Percentiles rank a stretch among this genome's conserved stretches.
Conservation (phyloP, 2,329 filamentous ascomycete genomes). For the Epichloe hybrida region DNA sequence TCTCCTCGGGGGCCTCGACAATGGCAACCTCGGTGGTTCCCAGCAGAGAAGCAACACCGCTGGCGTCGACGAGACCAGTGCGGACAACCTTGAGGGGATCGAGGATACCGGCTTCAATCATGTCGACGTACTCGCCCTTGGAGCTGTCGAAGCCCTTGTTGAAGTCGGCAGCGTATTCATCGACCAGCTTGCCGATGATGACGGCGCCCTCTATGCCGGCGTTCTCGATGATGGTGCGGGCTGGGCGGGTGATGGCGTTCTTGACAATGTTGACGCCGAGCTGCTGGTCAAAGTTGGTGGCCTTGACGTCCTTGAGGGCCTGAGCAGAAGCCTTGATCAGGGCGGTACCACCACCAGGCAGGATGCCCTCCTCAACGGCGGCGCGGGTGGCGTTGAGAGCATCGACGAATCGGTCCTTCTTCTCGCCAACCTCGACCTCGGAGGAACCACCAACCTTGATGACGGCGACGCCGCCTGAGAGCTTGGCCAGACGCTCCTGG, state of each 20-base stretch:
- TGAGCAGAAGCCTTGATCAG: slow-evolving; percentile 94
- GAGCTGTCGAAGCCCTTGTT: slow-evolving; percentile 96
- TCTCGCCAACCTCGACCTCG: slow-evolving; percentile 97
- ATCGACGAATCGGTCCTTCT: slow-evolving; percentile 99
- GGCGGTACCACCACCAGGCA: slow-evolving; percentile 94
- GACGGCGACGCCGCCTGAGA: slow-evolving; percentile 96
- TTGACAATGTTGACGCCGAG: slow-evolving; percentile 96
- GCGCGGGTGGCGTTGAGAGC: slow-evolving; percentile 95
- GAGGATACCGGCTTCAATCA: slow-evolving; percentile 93
- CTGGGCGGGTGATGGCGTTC: slow-evolving; percentile 92
- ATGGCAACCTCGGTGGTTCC: slow-evolving; percentile 98
- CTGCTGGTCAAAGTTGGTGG: slow-evolving; percentile 96
- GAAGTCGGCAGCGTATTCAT: slow-evolving; percentile 85
- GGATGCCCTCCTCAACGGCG: slow-evolving; percentile 97
- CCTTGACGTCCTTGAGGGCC: slow-evolving; percentile 69
- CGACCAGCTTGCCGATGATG: slow-evolving; percentile 92
- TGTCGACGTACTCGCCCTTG: slow-evolving; percentile 97
- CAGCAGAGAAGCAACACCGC: slow-evolving; percentile 89
- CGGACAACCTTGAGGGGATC: slow-evolving; percentile 99
- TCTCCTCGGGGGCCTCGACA: slow-evolving; percentile 90
- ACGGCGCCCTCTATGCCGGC: slow-evolving; percentile 92
- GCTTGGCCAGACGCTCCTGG: slow-evolving; percentile 97
- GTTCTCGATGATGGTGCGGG: slow-evolving; percentile 94
- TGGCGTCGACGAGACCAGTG: slow-evolving; percentile 87
- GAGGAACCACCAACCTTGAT: slow-evolving; percentile 98